phyloP scores from a whole-genome alignment of 1,139 yeast species.

The Hyphopichia buzzinii region DNA sequence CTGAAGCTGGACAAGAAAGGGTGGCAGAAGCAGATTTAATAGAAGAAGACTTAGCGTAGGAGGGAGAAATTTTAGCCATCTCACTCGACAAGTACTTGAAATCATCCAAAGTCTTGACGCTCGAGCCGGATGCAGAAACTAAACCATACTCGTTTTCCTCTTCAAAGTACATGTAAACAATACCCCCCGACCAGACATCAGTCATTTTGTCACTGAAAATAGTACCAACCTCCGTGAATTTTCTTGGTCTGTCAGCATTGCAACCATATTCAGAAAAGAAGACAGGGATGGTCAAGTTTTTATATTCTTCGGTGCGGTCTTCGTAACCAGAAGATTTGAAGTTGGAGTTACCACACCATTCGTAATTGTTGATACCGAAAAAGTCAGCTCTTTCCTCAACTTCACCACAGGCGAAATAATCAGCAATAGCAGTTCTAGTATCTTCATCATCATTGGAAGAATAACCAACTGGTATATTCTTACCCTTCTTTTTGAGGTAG shows the following conservation, averaged over 20 bases:
- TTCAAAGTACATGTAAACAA: conserved; percentile 85
- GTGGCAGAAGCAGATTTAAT: conserved; percentile 20
- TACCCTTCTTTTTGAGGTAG: conserved; percentile 66
- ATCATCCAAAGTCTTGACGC: conserved; percentile 43
- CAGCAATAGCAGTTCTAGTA: conserved; percentile 71
- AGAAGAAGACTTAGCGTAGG: conserved; percentile 28
- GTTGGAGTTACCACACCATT: conserved; percentile 85
- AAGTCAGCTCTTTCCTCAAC: conserved; percentile 72
- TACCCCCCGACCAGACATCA: conserved; percentile 88
- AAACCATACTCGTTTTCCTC: conserved; percentile 81
- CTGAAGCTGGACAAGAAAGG: conserved; percentile 51
- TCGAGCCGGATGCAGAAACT: conserved; percentile 50
- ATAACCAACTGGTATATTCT: conserved; percentile 83
- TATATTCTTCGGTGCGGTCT: conserved; percentile 69
- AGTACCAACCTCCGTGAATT: conserved; percentile 68
- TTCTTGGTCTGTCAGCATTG: conserved; percentile 62
- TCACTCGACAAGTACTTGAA: conserved; percentile 57
- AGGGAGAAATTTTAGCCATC: conserved; percentile 51
- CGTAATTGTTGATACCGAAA: conserved; percentile 93
- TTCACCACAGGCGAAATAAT: conserved; percentile 81
- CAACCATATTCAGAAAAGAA: conserved; percentile 95
- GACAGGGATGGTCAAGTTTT: conserved; percentile 71
- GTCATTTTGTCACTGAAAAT: conserved; percentile 64
- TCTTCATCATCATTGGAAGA: conserved; percentile 80
- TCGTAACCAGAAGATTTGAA: conserved; percentile 69